These are phyloP conservation scores for Chaetomium strumarium DNA, from an alignment of 2,329 filamentous ascomycete species.

Conservation along the genomic window DNA sequence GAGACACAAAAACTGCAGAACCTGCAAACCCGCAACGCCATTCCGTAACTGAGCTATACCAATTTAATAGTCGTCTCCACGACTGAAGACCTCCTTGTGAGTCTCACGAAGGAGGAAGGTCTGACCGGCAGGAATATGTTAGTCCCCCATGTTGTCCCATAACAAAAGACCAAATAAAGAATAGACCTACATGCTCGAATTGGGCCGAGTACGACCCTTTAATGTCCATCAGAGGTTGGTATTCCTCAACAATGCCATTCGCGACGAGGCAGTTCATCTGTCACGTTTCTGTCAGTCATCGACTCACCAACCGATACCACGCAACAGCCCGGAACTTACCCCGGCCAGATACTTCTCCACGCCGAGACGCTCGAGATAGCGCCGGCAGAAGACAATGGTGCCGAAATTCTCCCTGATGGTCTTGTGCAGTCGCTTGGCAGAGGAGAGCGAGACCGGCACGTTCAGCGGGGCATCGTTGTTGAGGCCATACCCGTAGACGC, in stretches of 20 bases:
- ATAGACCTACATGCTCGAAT: constrained; percentile 61
- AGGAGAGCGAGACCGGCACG: constrained; percentile 58
- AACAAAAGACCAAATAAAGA: background rate
- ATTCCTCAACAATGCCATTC: constrained; percentile 79
- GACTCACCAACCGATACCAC: constrained; percentile 17
- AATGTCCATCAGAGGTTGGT: constrained; percentile 81
- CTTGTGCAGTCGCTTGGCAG: constrained; percentile 77
- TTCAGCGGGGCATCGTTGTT: constrained; percentile 1
- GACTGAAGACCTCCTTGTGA: constrained; percentile 81
- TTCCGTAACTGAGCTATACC: background rate
- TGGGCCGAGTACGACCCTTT: constrained; percentile 94
- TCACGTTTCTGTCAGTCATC: background rate
- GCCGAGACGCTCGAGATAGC: constrained; percentile 87
- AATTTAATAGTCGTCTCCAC: constrained; percentile 72
- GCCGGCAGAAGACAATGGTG: constrained; percentile 81
- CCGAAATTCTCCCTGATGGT: constrained; percentile 96
- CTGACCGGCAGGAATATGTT: constrained; percentile 33
- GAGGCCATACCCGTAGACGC: constrained; percentile 13
- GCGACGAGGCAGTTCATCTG: constrained; percentile 81
- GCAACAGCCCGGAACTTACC: constrained; percentile 42
- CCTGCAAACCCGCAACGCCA: background rate
- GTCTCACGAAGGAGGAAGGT: constrained; percentile 71
- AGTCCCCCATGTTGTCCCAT: background rate
- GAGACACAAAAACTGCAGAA: background rate
- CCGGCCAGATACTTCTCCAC: constrained; percentile 91